Percentiles rank a stretch among this genome's conserved stretches.
These are phyloP conservation scores for Apodospora peruviana DNA, from an alignment of 495 filamentous ascomycete genomes.

Conservation along the genomic window DNA sequence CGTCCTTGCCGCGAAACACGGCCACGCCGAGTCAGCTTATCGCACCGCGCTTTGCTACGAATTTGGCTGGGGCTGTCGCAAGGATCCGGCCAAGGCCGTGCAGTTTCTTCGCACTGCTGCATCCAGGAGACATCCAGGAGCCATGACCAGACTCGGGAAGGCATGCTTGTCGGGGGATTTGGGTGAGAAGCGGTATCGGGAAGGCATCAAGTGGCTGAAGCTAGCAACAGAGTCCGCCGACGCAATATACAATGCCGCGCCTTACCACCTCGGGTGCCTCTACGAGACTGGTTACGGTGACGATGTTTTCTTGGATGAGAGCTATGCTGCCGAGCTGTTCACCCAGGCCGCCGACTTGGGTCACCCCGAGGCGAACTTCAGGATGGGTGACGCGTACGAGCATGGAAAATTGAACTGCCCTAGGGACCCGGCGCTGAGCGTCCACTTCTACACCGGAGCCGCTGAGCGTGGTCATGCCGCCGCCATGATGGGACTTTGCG, in stretches of 20 bases:
- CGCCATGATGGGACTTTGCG: constrained; percentile 98
- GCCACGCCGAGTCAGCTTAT: constrained; percentile 93
- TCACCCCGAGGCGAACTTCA: constrained; percentile 74
- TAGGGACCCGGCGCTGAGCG: constrained; percentile 83
- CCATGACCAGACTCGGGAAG: constrained; percentile 85
- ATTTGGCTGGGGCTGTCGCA: constrained; percentile 92
- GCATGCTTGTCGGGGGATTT: constrained; percentile 87
- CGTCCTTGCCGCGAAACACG: constrained; percentile 90
- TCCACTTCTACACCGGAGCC: constrained; percentile 94
- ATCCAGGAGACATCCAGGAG: constrained; percentile 89
- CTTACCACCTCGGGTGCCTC: constrained; percentile 82
- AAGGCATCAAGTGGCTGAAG: constrained; percentile 96
- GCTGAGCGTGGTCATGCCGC: constrained; percentile 76
- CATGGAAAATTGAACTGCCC: constrained; percentile 85
- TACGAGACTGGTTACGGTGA: constrained; percentile 88
- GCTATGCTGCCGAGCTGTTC: constrained; percentile 89
- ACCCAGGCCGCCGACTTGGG: constrained; percentile 92
- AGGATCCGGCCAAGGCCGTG: constrained; percentile 82
- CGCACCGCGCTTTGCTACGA: constrained; percentile 93
- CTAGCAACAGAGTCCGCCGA: constrained; percentile 85
- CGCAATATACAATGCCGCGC: constrained; percentile 82
- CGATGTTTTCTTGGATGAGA: constrained; percentile 83
- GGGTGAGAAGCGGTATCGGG: constrained; percentile 78
- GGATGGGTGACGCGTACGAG: constrained; percentile 95
- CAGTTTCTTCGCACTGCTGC: constrained; percentile 89